phyloP scores from a whole-genome alignment of 441 rosid genomes.

The Adansonia rubrostipa region DNA sequence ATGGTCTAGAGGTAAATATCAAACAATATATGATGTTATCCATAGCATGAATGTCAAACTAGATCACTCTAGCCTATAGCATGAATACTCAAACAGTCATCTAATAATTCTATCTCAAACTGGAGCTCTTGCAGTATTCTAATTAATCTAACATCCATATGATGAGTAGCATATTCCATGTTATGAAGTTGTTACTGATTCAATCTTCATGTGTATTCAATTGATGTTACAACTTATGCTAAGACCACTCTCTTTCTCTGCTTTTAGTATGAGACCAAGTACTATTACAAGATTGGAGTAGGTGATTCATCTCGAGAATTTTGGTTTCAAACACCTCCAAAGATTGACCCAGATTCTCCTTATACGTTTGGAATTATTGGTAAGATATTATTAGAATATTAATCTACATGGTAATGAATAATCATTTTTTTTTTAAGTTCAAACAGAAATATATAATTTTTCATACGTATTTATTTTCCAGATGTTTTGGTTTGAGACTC shows the following conservation, averaged over 20 bases:
- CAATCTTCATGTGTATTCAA: not conserved
- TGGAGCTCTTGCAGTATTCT: not conserved
- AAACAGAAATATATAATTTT: not conserved
- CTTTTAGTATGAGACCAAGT: conserved; percentile 60
- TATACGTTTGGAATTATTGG: conserved; percentile 78
- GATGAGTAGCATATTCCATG: not conserved
- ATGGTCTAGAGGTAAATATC: conserved; percentile 76
- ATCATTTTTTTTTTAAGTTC: not conserved
- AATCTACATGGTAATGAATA: not conserved
- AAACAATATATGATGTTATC: conserved; percentile 12
- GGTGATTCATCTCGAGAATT: conserved; percentile 61
- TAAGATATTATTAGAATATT: conserved; percentile 32
- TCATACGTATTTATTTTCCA: not conserved
- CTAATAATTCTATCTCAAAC: not conserved
- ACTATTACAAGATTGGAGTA: conserved; percentile 67
- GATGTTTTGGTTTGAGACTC: conserved; percentile 1
- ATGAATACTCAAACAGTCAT: not conserved
- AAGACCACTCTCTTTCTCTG: not conserved
- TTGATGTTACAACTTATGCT: not conserved
- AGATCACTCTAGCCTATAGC: not conserved
- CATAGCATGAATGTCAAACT: conserved; percentile 10
- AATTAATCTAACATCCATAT: not conserved
- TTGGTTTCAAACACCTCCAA: conserved; percentile 77
- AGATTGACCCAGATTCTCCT: conserved; percentile 56
- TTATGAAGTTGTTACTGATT: not conserved